phyloP scores from a whole-genome alignment of 2,329 filamentous ascomycete species.

The Aspergillus neotritici region DNA sequence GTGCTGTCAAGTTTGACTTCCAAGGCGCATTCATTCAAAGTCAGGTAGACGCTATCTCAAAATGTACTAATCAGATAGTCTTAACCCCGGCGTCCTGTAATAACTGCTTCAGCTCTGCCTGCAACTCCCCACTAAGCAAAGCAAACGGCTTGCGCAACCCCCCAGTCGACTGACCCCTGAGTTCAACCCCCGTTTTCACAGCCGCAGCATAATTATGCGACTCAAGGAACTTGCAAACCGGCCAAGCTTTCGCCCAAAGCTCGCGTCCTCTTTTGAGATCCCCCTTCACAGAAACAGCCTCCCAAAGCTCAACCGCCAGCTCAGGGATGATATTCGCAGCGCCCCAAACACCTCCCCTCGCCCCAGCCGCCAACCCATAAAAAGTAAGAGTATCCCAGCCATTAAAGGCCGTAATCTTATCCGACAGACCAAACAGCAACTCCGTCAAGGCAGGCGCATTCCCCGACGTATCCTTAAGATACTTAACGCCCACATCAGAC shows the following conservation, averaged over 20 bases:
- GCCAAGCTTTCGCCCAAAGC: conserved; percentile 47
- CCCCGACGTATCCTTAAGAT: conserved; percentile 50
- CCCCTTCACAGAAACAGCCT: conserved; percentile 40
- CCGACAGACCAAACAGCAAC: conserved; percentile 40
- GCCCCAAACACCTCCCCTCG: conserved; percentile 48
- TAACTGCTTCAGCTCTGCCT: conserved; percentile 32
- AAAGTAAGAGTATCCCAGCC: conserved; percentile 52
- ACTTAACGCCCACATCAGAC: conserved; percentile 44
- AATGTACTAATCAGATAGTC: conserved; percentile 15
- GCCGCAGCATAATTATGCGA: conserved; percentile 44
- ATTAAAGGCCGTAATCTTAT: conserved; percentile 46
- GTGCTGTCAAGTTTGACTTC: too few species aligned
- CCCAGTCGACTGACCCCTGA: conserved; percentile 43
- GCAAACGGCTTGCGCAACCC: conserved; percentile 48
- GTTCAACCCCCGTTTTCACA: conserved; percentile 48
- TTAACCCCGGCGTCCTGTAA: conserved; percentile 39
- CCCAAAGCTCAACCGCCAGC: conserved; percentile 44
- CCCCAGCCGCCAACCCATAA: conserved; percentile 48
- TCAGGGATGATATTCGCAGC: conserved; percentile 49
- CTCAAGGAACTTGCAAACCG: conserved; percentile 49
- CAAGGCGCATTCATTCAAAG: too few species aligned
- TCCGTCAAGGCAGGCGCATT: conserved; percentile 48
- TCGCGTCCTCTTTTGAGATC: conserved; percentile 43
- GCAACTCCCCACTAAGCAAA: conserved; percentile 30
- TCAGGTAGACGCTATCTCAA: background rate